Evolutionary conservation across 306 rosid species (phyloP).

Genomic region (Styphnolobium japonicum): DNA sequence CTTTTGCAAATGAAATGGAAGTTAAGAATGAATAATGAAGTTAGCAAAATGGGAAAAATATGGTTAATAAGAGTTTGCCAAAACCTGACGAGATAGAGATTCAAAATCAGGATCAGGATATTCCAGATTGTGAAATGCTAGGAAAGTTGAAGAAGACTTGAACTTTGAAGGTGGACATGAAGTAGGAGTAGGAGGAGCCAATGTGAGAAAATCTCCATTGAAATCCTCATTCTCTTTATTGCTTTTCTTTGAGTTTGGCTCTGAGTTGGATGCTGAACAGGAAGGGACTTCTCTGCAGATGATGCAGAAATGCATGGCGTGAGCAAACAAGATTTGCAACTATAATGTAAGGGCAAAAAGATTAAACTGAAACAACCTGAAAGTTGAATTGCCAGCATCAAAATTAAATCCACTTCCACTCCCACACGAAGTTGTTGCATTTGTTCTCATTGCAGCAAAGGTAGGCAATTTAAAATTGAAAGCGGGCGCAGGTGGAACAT

Average conservation of each 20-base stretch:
- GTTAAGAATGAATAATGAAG: conserved; percentile 15
- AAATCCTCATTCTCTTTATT: conserved; percentile 36
- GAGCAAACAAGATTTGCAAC: conserved; percentile 11
- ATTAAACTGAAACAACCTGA: conserved; percentile 44
- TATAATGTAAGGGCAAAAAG: neutral
- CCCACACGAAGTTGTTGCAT: conserved; percentile 28
- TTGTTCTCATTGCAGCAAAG: conserved; percentile 42
- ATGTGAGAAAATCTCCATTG: conserved; percentile 53
- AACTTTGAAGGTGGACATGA: conserved; percentile 36
- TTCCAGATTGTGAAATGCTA: conserved; percentile 29
- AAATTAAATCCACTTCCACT: conserved; percentile 33
- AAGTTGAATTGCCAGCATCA: conserved; percentile 31
- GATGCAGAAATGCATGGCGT: conserved; percentile 8
- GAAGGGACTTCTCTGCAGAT: conserved; percentile 53
- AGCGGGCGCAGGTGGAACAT: conserved; percentile 38
- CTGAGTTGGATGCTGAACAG: conserved; percentile 40
- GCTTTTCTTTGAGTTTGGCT: conserved; percentile 35
- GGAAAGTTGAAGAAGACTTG: conserved; percentile 27
- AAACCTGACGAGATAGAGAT: conserved; percentile 41
- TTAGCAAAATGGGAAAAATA: neutral
- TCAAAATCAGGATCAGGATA: conserved; percentile 32
- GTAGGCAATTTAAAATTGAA: conserved; percentile 40
- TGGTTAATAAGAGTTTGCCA: neutral
- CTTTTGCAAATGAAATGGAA: conserved; percentile 30
- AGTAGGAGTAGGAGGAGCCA: conserved; percentile 49